Conservation (phyloP, 352 stramenopile species). For the Aphanomyces astaci region DNA sequence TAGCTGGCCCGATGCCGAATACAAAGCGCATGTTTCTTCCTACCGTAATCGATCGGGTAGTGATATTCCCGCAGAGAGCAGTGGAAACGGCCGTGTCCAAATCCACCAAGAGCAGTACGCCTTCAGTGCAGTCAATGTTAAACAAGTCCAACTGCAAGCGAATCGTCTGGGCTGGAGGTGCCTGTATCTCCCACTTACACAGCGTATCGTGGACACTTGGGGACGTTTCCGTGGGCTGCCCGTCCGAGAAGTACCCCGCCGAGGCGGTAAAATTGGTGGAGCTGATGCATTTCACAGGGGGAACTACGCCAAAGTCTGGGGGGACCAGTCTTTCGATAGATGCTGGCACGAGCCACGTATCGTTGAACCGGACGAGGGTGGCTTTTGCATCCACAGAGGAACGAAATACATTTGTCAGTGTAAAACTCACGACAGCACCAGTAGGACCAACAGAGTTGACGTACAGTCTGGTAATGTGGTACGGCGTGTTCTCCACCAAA, state of each 20-base stretch:
- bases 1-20: not conserved
- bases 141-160: not conserved
- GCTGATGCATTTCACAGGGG: not conserved
- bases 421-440: not conserved
- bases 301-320: conserved; percentile 1
- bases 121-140: conserved; percentile 12
- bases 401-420: not conserved
- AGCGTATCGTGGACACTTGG: not conserved
- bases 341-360: not conserved
- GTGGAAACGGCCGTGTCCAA: not conserved
- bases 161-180: not conserved
- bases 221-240: not conserved
- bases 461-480: not conserved
- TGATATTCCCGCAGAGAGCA: not conserved
- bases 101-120: not conserved
- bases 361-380: not conserved
- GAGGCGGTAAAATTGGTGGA: not conserved
- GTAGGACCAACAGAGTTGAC: conserved; percentile 1
- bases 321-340: not conserved
- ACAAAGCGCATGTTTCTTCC: not conserved
- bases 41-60: not conserved
- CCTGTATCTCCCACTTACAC: conserved; percentile 10
- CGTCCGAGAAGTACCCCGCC: not conserved
- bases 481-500: not conserved
- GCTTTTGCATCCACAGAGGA: not conserved